Percentiles rank a stretch among this genome's conserved stretches.
Conservation (phyloP, 495 filamentous ascomycete species). For the Penicillium silybi region DNA sequence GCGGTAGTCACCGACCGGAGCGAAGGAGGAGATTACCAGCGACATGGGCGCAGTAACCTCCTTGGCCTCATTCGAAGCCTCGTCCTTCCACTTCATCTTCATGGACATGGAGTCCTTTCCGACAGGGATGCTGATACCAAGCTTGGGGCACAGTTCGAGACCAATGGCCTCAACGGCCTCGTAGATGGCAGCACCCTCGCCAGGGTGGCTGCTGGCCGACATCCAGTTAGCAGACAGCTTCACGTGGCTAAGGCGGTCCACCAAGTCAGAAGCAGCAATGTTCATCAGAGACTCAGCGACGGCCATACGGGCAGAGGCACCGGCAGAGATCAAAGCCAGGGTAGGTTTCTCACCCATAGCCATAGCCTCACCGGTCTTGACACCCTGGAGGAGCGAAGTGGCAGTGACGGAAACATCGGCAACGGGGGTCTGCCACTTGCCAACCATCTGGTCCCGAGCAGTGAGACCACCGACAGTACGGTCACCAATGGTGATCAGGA, state of each 20-base stretch:
- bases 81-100: constrained; percentile 94
- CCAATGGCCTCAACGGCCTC: constrained; percentile 92
- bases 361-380: constrained; percentile 89
- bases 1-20: constrained; percentile 69
- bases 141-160: constrained; percentile 76
- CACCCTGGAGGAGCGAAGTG: constrained; percentile 66
- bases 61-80: constrained; percentile 60
- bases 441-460: constrained; percentile 91
- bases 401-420: constrained; percentile 90
- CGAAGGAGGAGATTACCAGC: constrained; percentile 85
- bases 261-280: constrained; percentile 78
- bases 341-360: constrained; percentile 94
- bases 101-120: constrained; percentile 98
- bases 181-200: constrained; percentile 91
- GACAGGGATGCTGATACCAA: constrained; percentile 89
- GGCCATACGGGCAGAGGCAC: constrained; percentile 94
- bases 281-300: constrained; percentile 94
- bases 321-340: constrained; percentile 83
- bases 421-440: constrained; percentile 93
- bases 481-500: constrained; percentile 95
- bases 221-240: constrained; percentile 98
- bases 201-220: constrained; percentile 88
- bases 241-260: constrained; percentile 70
- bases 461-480: constrained; percentile 87
- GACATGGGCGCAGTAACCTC: constrained; percentile 91